Evolutionary conservation across 441 rosid genomes (phyloP).

Genomic region (Aleurites moluccanus): DNA sequence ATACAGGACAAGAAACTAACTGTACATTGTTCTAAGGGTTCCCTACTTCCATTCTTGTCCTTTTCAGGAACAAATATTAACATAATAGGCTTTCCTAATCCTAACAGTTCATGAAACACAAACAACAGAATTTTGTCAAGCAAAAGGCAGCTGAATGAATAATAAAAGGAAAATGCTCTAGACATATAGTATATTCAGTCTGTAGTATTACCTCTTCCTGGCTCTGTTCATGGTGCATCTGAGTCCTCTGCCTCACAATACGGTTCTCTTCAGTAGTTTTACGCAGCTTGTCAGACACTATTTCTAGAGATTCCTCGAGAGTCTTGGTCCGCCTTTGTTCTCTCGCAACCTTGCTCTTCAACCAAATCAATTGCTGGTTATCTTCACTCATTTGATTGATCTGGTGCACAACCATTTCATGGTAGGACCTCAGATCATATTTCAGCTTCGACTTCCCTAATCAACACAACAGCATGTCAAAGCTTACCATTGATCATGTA

Average conservation of each 20-base stretch:
- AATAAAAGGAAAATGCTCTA: neutral
- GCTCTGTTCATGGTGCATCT: constrained; percentile 69
- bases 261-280: constrained; percentile 61
- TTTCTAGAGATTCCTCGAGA: constrained; percentile 56
- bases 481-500: no score
- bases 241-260: constrained; percentile 70
- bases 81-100: neutral
- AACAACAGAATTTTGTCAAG: neutral
- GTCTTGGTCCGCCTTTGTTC: constrained; percentile 44
- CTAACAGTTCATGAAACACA: neutral
- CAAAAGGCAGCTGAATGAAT: neutral
- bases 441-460: constrained; percentile 32
- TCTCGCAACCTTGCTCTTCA: constrained; percentile 46
- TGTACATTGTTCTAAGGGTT: neutral
- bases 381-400: constrained; percentile 72
- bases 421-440: constrained; percentile 53
- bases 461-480: constrained; percentile 6
- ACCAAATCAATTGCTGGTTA: constrained; percentile 65
- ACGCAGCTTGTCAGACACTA: constrained; percentile 60
- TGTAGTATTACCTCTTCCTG: constrained; percentile 65
- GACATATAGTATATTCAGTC: neutral
- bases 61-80: neutral
- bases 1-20: neutral
- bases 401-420: constrained; percentile 64
- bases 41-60: neutral